phyloP scores from a whole-genome alignment of 805 yeast genomes.

The Dipodascopsis uninucleata region DNA sequence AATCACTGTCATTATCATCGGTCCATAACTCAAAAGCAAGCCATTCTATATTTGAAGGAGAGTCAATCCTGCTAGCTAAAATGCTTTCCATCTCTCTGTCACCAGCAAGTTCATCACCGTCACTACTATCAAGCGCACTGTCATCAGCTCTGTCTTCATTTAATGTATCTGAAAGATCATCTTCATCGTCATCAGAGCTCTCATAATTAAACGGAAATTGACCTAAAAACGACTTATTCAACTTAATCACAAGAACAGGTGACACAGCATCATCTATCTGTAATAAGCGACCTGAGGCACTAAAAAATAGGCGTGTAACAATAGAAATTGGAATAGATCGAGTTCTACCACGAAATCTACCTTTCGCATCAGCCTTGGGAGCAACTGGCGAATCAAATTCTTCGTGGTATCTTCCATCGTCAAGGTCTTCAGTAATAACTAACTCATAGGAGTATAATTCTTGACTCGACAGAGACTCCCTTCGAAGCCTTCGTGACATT shows the following conservation, averaged over 20 bases:
- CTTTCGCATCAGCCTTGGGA: slow-evolving; percentile 8
- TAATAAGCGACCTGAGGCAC: slow-evolving; percentile 64
- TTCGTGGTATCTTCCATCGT: slow-evolving; percentile 73
- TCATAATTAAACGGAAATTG: slow-evolving; percentile 17
- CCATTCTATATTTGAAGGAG: slow-evolving; percentile 28
- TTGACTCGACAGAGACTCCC: neutral
- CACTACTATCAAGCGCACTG: no score
- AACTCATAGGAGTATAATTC: slow-evolving; percentile 44
- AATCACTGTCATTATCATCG: slow-evolving; percentile 29
- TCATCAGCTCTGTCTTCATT: slow-evolving; percentile 31
- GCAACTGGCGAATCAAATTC: slow-evolving; percentile 46
- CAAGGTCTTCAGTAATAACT: slow-evolving; percentile 52
- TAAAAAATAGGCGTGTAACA: slow-evolving; percentile 56
- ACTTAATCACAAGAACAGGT: slow-evolving; percentile 66
- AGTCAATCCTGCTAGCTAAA: slow-evolving; percentile 13
- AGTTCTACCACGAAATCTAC: slow-evolving; percentile 25
- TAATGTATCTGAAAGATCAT: slow-evolving; percentile 44
- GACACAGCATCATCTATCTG: slow-evolving; percentile 57
- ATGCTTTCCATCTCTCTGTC: slow-evolving; percentile 2
- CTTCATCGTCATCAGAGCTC: slow-evolving; percentile 24
- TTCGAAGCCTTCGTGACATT: slow-evolving; percentile 6
- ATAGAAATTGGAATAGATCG: slow-evolving; percentile 40
- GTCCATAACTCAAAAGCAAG: slow-evolving; percentile 29
- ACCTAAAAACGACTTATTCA: slow-evolving; percentile 32
- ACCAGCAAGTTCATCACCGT: slow-evolving; percentile 2